These are phyloP conservation scores for Chloroidium sp. DNA, from an alignment of 163 green algal genomes.

Conservation along the genomic window DNA sequence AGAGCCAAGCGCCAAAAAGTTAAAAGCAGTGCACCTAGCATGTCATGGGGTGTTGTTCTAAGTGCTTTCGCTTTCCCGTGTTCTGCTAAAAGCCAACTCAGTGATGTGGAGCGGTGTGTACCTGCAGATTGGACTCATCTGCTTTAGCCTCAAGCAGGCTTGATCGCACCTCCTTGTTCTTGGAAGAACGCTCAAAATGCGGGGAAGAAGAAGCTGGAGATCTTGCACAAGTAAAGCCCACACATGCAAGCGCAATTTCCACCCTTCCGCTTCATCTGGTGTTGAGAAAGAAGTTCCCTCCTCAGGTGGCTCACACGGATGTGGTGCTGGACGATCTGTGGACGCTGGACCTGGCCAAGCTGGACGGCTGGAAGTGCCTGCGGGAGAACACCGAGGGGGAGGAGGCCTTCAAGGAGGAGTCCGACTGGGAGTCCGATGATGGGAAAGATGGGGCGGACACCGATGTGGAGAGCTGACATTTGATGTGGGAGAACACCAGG, in stretches of 20 bases:
- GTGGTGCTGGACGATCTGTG: constrained; percentile 97
- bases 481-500: too few species aligned
- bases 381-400: constrained; percentile 58
- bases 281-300: background rate
- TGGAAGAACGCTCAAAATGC: background rate
- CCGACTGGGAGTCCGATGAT: constrained; percentile 13
- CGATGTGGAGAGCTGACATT: too few species aligned
- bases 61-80: too few species aligned
- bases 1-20: too few species aligned
- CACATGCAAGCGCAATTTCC: too few species aligned
- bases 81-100: too few species aligned
- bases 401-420: constrained; percentile 47
- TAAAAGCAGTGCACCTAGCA: too few species aligned
- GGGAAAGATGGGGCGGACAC: too few species aligned
- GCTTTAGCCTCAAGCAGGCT: background rate
- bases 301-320: constrained; percentile 63
- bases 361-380: constrained; percentile 74
- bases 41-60: too few species aligned
- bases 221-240: too few species aligned
- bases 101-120: too few species aligned
- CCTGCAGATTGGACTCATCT: too few species aligned
- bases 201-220: background rate
- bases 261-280: background rate
- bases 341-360: constrained; percentile 80
- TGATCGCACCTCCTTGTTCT: background rate